These are phyloP conservation scores for Lactarius sp. DNA, from an alignment of 768 basidiomycete species.

Conservation along the genomic window DNA sequence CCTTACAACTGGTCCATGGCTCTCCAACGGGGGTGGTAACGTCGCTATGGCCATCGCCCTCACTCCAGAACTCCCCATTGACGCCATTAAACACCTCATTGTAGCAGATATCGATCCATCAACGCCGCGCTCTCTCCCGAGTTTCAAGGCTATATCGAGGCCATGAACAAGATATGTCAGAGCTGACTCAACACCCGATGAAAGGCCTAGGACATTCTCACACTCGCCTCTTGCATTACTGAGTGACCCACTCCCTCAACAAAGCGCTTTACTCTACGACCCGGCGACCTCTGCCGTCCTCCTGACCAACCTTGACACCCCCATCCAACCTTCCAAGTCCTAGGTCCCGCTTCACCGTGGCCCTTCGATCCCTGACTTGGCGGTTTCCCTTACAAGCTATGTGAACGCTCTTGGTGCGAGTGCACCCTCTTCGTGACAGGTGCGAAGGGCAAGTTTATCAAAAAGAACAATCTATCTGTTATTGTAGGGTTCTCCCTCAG, in stretches of 20 bases:
- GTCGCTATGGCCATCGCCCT: too few relatives aligned
- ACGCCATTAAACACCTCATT: too few relatives aligned
- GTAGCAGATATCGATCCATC: too few relatives aligned
- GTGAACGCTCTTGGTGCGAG: conserved; percentile 50
- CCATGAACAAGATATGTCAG: too few relatives aligned
- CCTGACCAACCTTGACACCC: conserved; percentile 68
- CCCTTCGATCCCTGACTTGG: conserved; percentile 12
- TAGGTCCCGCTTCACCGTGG: conserved; percentile 47
- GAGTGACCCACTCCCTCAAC: neutral
- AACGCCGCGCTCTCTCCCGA: too few relatives aligned
- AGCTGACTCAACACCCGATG: conserved; percentile 49
- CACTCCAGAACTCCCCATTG: too few relatives aligned
- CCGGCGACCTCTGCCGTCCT: conserved; percentile 73
- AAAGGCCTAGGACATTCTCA: conserved; percentile 61
- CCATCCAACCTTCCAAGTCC: conserved; percentile 47
- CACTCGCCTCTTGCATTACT: conserved; percentile 21
- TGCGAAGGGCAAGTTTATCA: conserved; percentile 75
- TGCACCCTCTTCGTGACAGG: conserved; percentile 75
- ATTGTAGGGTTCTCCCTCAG: conserved; percentile 70
- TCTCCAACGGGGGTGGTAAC: too few relatives aligned
- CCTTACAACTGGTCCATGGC: too few relatives aligned
- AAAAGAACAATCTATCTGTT: conserved; percentile 61
- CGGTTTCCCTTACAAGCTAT: conserved; percentile 30
- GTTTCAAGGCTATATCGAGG: too few relatives aligned
- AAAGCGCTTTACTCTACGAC: conserved; percentile 44